Evolutionary conservation across 306 rosid species (phyloP).

Genomic region (Rosa lucieae): DNA sequence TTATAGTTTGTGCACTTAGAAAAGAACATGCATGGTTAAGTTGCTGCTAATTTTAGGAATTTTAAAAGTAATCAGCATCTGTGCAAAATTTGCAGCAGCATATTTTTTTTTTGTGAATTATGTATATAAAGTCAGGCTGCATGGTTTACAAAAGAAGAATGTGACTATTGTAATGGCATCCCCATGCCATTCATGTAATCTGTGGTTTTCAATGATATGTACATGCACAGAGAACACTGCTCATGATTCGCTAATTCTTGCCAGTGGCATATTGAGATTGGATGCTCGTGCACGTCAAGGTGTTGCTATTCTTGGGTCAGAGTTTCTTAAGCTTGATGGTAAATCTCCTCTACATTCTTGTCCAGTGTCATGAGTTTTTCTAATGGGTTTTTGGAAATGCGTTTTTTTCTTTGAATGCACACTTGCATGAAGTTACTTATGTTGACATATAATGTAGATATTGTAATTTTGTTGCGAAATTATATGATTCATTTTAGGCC

Average conservation of each 20-base stretch:
- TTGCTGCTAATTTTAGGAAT: not conserved
- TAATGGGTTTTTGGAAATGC: constrained; percentile 17
- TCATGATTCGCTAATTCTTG: constrained; percentile 32
- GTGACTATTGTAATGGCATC: not conserved
- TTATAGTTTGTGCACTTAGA: not conserved
- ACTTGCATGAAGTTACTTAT: not conserved
- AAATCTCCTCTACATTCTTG: constrained; percentile 25
- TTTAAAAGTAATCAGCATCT: not conserved
- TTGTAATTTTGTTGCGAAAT: not conserved
- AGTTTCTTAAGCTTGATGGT: constrained; percentile 93
- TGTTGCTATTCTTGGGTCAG: constrained; percentile 81
- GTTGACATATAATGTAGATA: not conserved
- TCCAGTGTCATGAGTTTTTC: constrained; percentile 10
- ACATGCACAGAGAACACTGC: constrained; percentile 16
- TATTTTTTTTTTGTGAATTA: not conserved
- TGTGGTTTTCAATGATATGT: not conserved
- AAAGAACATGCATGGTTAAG: not conserved
- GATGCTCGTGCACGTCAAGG: constrained; percentile 89
- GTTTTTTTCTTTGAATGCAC: not conserved
- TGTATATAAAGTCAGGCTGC: not conserved
- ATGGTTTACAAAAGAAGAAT: not conserved
- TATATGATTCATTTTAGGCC: not conserved
- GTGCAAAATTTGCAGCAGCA: not conserved
- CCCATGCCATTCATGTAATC: not conserved
- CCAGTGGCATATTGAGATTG: constrained; percentile 88